phyloP scores from a whole-genome alignment of 106 monocot genomes.

The Apostasia ramifera region DNA sequence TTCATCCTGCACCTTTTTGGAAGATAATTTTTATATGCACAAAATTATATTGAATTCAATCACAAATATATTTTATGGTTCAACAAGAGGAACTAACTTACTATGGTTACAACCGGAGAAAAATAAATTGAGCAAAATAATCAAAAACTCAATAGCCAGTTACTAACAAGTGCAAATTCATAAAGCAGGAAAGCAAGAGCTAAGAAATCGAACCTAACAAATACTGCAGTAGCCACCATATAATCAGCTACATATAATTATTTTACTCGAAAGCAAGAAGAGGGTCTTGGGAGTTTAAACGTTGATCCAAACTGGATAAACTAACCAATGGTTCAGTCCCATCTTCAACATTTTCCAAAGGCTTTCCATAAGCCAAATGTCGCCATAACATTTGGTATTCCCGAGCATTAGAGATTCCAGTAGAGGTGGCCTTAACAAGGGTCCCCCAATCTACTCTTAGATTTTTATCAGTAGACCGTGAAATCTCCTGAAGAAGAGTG shows the following conservation, averaged over 20 bases:
- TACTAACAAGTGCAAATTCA: too few species aligned
- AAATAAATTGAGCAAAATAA: background rate
- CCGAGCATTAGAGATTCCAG: constrained; percentile 62
- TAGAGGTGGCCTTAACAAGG: constrained; percentile 40
- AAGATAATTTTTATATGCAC: too few species aligned
- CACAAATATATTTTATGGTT: too few species aligned
- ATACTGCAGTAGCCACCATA: background rate
- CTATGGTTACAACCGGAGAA: too few species aligned
- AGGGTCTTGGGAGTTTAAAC: too few species aligned
- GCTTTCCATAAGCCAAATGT: constrained; percentile 53
- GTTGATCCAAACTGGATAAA: background rate
- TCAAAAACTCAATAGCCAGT: background rate
- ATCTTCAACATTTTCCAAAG: constrained; percentile 55
- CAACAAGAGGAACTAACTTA: too few species aligned
- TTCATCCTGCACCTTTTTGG: too few species aligned
- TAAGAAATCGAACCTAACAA: too few species aligned
- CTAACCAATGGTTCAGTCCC: constrained; percentile 57
- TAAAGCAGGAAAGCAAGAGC: too few species aligned
- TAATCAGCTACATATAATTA: background rate
- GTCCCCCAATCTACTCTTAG: constrained; percentile 62
- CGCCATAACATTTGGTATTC: constrained; percentile 97
- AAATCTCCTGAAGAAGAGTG: constrained; percentile 48
- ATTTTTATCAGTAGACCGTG: constrained; percentile 21
- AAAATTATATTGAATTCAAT: too few species aligned
- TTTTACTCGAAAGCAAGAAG: background rate